These are phyloP conservation scores for Oxytropis ochrocephala DNA, from an alignment of 306 rosid genomes.

Conservation along the genomic window DNA sequence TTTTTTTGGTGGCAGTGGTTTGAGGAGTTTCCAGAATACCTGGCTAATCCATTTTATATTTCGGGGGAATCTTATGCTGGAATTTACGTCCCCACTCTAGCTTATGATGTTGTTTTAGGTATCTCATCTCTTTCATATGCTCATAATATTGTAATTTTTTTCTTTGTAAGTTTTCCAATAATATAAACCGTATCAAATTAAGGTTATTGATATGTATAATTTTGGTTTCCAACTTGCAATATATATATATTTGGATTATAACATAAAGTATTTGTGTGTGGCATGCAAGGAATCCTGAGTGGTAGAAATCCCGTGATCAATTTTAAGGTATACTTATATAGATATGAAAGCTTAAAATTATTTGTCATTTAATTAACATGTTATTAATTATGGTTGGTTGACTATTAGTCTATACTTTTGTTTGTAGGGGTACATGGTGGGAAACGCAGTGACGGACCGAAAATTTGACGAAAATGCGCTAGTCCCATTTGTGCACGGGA, in stretches of 20 bases:
- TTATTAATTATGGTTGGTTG: background rate
- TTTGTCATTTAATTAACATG: background rate
- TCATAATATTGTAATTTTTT: background rate
- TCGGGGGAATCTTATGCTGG: slow-evolving; percentile 85
- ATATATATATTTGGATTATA: background rate
- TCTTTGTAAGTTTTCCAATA: background rate
- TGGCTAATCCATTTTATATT: slow-evolving; percentile 56
- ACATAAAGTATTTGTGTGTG: background rate
- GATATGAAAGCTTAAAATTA: background rate
- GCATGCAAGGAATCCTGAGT: slow-evolving; percentile 35
- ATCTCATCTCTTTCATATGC: background rate
- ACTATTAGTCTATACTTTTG: background rate
- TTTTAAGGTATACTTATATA: too few species aligned
- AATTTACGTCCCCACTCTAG: slow-evolving; percentile 75
- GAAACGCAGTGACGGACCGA: slow-evolving; percentile 70
- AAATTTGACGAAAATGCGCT: slow-evolving; percentile 58
- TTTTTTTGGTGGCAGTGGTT: slow-evolving; percentile 53
- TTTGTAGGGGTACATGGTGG: slow-evolving; percentile 70
- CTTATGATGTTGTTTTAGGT: slow-evolving; percentile 54
- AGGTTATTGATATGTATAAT: too few species aligned
- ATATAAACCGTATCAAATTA: background rate
- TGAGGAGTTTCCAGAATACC: slow-evolving; percentile 59
- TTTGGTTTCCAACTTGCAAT: background rate
- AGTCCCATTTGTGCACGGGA: slow-evolving; percentile 77
- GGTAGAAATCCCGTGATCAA: slow-evolving; percentile 49